A percentile compares a stretch with the other conserved stretches of the same genome.
These are phyloP conservation scores for Blastocystis sp. DNA, from an alignment of 352 stramenopile species.

Conservation along the genomic window DNA sequence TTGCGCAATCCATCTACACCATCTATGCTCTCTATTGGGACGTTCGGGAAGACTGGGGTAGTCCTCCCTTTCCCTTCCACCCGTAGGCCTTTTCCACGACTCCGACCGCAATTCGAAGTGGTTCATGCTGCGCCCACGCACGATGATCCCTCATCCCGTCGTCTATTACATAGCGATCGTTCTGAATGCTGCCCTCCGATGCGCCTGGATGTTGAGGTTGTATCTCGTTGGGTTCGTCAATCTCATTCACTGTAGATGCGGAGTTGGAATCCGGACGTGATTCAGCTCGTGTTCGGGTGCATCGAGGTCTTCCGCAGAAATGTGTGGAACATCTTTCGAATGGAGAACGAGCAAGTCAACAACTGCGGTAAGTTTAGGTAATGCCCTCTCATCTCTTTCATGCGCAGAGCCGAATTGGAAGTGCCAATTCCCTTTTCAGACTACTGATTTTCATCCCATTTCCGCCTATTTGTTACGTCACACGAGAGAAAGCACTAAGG, in stretches of 20 bases:
- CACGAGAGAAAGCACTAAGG: neutral
- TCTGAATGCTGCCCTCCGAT: slow-evolving; percentile 1
- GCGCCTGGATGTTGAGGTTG: slow-evolving; percentile 4
- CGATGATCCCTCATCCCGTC: slow-evolving; percentile 11
- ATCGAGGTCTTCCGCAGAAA: slow-evolving; percentile 43
- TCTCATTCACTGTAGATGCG: neutral
- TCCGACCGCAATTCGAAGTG: neutral
- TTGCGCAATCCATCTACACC: slow-evolving; percentile 57
- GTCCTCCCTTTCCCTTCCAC: neutral
- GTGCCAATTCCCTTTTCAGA: slow-evolving; percentile 62
- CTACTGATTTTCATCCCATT: slow-evolving; percentile 13
- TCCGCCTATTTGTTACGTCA: neutral
- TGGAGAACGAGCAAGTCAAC: slow-evolving; percentile 66
- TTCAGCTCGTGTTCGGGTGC: slow-evolving; percentile 32
- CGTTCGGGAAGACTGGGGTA: slow-evolving; percentile 50
- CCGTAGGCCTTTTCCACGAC: slow-evolving; percentile 4
- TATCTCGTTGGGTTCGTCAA: neutral
- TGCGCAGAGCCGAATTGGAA: slow-evolving; percentile 49
- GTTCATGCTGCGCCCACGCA: slow-evolving; percentile 7
- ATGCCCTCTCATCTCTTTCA: neutral
- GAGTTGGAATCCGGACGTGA: slow-evolving; percentile 23
- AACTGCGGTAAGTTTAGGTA: slow-evolving; percentile 66
- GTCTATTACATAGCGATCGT: slow-evolving; percentile 33
- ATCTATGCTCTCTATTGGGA: slow-evolving; percentile 58
- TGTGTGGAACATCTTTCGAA: slow-evolving; percentile 67